phyloP scores from a whole-genome alignment of 106 monocot genomes.

The Acorus calamus region DNA sequence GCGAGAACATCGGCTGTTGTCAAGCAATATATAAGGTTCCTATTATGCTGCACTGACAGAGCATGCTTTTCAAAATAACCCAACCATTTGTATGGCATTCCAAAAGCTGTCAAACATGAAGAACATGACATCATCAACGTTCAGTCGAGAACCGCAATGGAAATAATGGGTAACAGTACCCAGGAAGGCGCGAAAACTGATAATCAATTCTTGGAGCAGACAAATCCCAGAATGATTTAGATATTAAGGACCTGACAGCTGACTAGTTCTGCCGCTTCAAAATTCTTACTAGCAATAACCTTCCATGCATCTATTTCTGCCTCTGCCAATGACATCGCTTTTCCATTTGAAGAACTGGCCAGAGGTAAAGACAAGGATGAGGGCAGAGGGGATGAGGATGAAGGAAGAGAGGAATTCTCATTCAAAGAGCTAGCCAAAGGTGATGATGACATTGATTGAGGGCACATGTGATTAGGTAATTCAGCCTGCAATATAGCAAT shows the following conservation, averaged over 20 bases:
- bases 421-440: conserved; percentile 1
- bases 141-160: too few species aligned
- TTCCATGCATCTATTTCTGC: conserved; percentile 42
- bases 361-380: not conserved
- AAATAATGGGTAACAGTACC: too few species aligned
- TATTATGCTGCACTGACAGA: too few species aligned
- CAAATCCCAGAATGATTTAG: conserved; percentile 5
- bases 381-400: too few species aligned
- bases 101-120: too few species aligned
- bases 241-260: conserved; percentile 72
- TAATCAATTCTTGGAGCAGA: too few species aligned
- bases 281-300: conserved; percentile 50
- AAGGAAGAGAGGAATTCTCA: conserved; percentile 3
- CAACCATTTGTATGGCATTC: too few species aligned
- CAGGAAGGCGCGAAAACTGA: too few species aligned
- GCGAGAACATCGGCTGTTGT: too few species aligned
- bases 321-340: not conserved
- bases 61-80: too few species aligned
- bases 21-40: too few species aligned
- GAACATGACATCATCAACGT: too few species aligned
- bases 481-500: conserved; percentile 51
- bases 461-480: conserved; percentile 12
- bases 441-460: conserved; percentile 9
- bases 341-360: conserved; percentile 9
- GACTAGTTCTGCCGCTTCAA: conserved; percentile 67